phyloP scores from a whole-genome alignment of 805 yeast genomes.

The Yarrowia porcina region DNA sequence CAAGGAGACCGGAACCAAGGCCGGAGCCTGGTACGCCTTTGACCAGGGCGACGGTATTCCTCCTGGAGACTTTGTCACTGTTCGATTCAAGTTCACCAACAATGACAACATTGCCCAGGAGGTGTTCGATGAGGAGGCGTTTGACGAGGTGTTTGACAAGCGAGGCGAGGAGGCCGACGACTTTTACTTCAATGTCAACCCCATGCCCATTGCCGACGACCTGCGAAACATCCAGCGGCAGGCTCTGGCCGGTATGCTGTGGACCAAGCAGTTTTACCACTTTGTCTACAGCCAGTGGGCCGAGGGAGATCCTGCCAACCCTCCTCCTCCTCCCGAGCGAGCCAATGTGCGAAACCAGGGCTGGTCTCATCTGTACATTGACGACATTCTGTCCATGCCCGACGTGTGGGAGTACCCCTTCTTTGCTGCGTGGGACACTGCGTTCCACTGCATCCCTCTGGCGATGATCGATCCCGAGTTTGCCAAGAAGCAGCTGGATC shows the following conservation, averaged over 20 bases:
- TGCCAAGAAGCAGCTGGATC: constrained; percentile 82
- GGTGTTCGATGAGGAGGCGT: constrained; percentile 64
- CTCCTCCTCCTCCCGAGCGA: constrained; percentile 69
- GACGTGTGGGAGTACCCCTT: constrained; percentile 97
- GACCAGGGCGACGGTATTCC: constrained; percentile 76
- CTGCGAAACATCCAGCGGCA: constrained; percentile 83
- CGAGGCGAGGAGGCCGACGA: constrained; percentile 89
- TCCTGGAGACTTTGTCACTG: constrained; percentile 80
- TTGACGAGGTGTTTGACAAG: constrained; percentile 63
- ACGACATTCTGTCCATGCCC: constrained; percentile 83
- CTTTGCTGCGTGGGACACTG: constrained; percentile 96
- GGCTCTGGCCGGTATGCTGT: constrained; percentile 87
- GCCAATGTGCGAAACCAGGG: constrained; percentile 84
- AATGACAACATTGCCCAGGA: constrained; percentile 33
- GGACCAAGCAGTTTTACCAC: constrained; percentile 91
- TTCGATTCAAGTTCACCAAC: constrained; percentile 68
- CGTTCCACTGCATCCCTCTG: constrained; percentile 88
- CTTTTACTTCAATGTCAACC: constrained; percentile 84
- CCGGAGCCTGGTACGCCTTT: constrained; percentile 79
- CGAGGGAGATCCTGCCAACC: constrained; percentile 74
- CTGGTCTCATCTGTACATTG: constrained; percentile 86
- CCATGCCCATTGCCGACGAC: constrained; percentile 76
- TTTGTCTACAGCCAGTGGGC: constrained; percentile 85
- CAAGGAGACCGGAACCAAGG: constrained; percentile 68
- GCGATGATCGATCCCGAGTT: constrained; percentile 92